Evolutionary conservation across 306 rosid species (phyloP).

Genomic region (Cicer bijugum): DNA sequence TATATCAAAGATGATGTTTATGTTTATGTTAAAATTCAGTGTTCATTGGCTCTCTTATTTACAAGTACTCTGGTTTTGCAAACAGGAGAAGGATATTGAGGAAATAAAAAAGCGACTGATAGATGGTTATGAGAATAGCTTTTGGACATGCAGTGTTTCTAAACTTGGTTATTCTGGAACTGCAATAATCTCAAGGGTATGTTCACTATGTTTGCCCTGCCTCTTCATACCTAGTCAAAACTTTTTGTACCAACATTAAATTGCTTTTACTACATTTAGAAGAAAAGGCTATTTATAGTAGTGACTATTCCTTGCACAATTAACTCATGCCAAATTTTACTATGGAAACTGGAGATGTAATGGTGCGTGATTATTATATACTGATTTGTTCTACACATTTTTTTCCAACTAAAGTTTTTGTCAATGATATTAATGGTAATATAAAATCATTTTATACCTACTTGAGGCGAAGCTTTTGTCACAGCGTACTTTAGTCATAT

Average conservation of each 20-base stretch:
- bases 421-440: slow-evolving; percentile 23
- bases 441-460: slow-evolving; percentile 8
- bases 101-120: slow-evolving; percentile 58
- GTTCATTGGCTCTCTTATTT: slow-evolving; percentile 32
- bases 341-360: not conserved
- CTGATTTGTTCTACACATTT: not conserved
- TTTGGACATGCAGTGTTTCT: slow-evolving; percentile 89
- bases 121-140: slow-evolving; percentile 83
- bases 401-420: slow-evolving; percentile 10
- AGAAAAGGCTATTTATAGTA: slow-evolving; percentile 6
- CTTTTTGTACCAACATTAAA: not conserved
- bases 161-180: slow-evolving; percentile 98
- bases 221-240: slow-evolving; percentile 16
- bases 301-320: slow-evolving; percentile 1
- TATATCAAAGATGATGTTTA: slow-evolving; percentile 23
- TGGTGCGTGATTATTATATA: slow-evolving; percentile 12
- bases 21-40: slow-evolving; percentile 31
- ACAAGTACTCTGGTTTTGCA: slow-evolving; percentile 36
- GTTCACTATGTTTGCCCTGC: slow-evolving; percentile 36
- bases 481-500: slow-evolving; percentile 20
- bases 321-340: not conserved
- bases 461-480: slow-evolving; percentile 10
- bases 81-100: slow-evolving; percentile 84
- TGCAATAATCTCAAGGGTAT: slow-evolving; percentile 87
- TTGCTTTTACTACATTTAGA: slow-evolving; percentile 17